A percentile compares a stretch with the other conserved stretches of the same genome.
Conservation (phyloP, 305 asterid species). For the Ruellia speciosa region DNA sequence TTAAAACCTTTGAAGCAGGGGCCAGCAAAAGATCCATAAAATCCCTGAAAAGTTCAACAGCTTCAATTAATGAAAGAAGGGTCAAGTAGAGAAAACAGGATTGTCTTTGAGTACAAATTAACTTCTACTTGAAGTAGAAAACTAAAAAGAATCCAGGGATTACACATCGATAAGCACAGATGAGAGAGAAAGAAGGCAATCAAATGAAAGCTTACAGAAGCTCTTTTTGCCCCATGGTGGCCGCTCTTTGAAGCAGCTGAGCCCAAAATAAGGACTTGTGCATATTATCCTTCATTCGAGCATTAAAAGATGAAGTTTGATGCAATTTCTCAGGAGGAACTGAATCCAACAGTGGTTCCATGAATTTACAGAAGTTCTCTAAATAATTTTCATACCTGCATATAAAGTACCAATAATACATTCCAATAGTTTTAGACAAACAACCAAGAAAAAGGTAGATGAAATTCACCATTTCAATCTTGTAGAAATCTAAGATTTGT, state of each 20-base stretch:
- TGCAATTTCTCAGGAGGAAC: slow-evolving; percentile 70
- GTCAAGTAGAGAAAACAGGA: neutral
- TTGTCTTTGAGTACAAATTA: slow-evolving; percentile 10
- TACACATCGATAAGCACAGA: slow-evolving; percentile 6
- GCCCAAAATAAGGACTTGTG: slow-evolving; percentile 76
- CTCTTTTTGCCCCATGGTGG: slow-evolving; percentile 70
- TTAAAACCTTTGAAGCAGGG: slow-evolving; percentile 84
- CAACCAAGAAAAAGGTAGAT: neutral
- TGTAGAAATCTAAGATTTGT: neutral
- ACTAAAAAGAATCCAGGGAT: slow-evolving; percentile 12
- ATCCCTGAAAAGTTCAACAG: slow-evolving; percentile 50
- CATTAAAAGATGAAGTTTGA: slow-evolving; percentile 36
- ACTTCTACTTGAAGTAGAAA: slow-evolving; percentile 6
- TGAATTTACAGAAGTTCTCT: slow-evolving; percentile 69
- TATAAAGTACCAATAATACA: slow-evolving; percentile 9
- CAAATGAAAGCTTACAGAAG: slow-evolving; percentile 52
- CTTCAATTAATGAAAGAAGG: slow-evolving; percentile 13
- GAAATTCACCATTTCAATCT: neutral
- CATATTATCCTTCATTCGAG: slow-evolving; percentile 58
- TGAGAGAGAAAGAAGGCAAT: slow-evolving; percentile 13
- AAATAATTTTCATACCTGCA: slow-evolving; percentile 65
- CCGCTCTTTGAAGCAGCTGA: slow-evolving; percentile 51
- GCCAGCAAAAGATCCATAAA: slow-evolving; percentile 77
- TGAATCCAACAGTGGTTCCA: slow-evolving; percentile 84
- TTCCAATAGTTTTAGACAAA: neutral